Conservation (phyloP, 1,284 basidiomycete genomes). For the Ustilago lituana region DNA sequence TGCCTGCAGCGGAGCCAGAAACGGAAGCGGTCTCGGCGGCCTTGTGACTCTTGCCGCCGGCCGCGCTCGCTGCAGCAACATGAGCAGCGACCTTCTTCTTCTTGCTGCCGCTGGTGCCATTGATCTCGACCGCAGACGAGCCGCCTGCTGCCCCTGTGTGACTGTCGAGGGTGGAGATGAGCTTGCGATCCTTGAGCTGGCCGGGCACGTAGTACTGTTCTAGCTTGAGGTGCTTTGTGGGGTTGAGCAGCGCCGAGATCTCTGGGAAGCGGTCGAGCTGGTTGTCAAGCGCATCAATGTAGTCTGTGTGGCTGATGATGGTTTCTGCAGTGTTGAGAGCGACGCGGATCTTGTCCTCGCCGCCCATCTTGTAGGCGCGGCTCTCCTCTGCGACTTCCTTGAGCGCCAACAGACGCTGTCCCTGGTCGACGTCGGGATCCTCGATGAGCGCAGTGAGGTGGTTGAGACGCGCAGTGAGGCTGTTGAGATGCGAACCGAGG, state of each 20-base stretch:
- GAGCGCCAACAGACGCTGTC: slow-evolving; percentile 84
- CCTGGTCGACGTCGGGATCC: slow-evolving; percentile 75
- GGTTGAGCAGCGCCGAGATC: slow-evolving; percentile 49
- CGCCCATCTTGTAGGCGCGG: slow-evolving; percentile 87
- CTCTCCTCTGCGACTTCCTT: slow-evolving; percentile 94
- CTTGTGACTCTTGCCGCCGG: slow-evolving; percentile 36
- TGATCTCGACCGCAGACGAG: slow-evolving; percentile 10
- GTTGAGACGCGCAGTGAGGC: slow-evolving; percentile 59
- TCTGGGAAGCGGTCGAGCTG: slow-evolving; percentile 56
- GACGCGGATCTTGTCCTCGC: slow-evolving; percentile 98
- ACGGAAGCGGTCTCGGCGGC: slow-evolving; percentile 22
- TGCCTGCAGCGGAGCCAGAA: slow-evolving; percentile 16
- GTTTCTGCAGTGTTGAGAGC: slow-evolving; percentile 92
- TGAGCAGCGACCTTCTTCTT: slow-evolving; percentile 45
- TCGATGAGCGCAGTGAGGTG: slow-evolving; percentile 68
- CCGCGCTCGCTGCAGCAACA: slow-evolving; percentile 17
- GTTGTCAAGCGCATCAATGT: slow-evolving; percentile 61
- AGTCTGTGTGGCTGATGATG: slow-evolving; percentile 65
- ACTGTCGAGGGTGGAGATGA: slow-evolving; percentile 25
- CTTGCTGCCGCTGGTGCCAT: slow-evolving; percentile 23
- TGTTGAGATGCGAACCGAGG: slow-evolving; percentile 72
- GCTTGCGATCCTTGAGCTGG: slow-evolving; percentile 50
- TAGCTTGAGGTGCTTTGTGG: slow-evolving; percentile 49
- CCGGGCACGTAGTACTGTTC: slow-evolving; percentile 45
- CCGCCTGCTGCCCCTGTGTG: slow-evolving; percentile 3